Percentiles rank a stretch among this genome's conserved stretches.
Conservation (phyloP, 1,284 basidiomycete species). For the Grifola frondosa region DNA sequence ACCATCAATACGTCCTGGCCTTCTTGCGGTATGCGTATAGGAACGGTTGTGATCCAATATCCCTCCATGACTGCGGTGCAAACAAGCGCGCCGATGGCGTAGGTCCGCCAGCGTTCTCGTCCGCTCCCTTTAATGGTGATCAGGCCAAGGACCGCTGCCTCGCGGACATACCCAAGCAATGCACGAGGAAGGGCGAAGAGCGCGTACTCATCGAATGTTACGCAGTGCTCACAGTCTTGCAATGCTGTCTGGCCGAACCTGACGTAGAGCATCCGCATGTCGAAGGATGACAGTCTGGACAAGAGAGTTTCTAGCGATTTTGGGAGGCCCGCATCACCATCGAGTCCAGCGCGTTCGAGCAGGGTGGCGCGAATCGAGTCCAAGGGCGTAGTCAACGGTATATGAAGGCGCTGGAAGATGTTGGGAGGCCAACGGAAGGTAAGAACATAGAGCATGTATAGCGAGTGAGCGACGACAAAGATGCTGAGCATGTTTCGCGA, state of each 20-base stretch:
- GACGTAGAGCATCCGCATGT: slow-evolving; percentile 57
- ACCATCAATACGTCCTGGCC: slow-evolving; percentile 53
- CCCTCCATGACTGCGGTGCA: slow-evolving; percentile 50
- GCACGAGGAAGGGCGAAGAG: slow-evolving; percentile 54
- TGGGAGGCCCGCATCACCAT: slow-evolving; percentile 35
- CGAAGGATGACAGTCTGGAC: slow-evolving; percentile 55
- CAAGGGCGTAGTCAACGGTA: slow-evolving; percentile 55
- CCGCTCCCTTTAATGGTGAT: slow-evolving; percentile 39
- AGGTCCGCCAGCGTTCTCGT: slow-evolving; percentile 48
- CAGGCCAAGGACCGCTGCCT: slow-evolving; percentile 54
- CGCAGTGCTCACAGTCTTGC: slow-evolving; percentile 61
- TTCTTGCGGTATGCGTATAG: slow-evolving; percentile 44
- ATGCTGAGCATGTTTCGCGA: slow-evolving; percentile 27
- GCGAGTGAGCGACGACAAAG: slow-evolving; percentile 52
- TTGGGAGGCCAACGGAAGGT: slow-evolving; percentile 55
- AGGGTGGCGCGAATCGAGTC: slow-evolving; percentile 51
- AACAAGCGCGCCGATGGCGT: slow-evolving; percentile 48
- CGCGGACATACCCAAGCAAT: slow-evolving; percentile 57
- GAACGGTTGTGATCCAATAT: slow-evolving; percentile 50
- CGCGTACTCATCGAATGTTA: slow-evolving; percentile 55
- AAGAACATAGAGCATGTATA: slow-evolving; percentile 52
- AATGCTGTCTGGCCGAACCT: slow-evolving; percentile 67
- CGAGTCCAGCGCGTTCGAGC: slow-evolving; percentile 35
- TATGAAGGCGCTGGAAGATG: slow-evolving; percentile 52
- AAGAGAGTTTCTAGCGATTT: slow-evolving; percentile 52